Percentiles rank a stretch among this genome's conserved stretches.
phyloP scores from a whole-genome alignment of 129 eudicot genomes.

The Artemisia annua region DNA sequence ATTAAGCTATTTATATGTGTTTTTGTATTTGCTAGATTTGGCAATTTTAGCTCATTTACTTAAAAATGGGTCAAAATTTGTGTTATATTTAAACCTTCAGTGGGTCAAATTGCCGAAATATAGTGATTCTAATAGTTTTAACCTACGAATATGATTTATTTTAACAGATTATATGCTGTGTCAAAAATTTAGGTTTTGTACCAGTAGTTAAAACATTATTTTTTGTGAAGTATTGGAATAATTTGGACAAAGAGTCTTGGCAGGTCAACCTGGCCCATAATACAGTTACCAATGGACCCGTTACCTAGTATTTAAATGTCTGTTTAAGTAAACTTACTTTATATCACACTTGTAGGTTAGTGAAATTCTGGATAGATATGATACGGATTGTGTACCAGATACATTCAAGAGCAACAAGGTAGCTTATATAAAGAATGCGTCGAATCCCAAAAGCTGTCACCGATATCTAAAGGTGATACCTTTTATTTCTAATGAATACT shows the following conservation, averaged over 20 bases:
- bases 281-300: no score
- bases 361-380: slow-evolving; percentile 76
- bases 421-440: slow-evolving; percentile 60
- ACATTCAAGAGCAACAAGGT: slow-evolving; percentile 50
- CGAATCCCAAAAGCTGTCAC: slow-evolving; percentile 63
- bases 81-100: background rate
- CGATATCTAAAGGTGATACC: slow-evolving; percentile 57
- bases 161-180: no score
- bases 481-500: background rate
- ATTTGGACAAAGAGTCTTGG: no score
- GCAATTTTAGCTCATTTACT: background rate
- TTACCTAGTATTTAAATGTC: slow-evolving; percentile 1
- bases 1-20: background rate
- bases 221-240: no score
- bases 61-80: background rate
- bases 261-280: no score
- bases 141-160: no score
- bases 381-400: slow-evolving; percentile 68
- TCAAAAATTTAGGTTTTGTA: no score
- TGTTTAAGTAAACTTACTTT: slow-evolving; percentile 4
- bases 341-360: slow-evolving; percentile 46
- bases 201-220: no score
- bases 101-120: background rate
- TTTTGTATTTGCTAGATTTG: background rate
- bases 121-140: no score